These are phyloP conservation scores for Clohesyomyces aquaticus DNA, from an alignment of 495 filamentous ascomycete species.

Conservation along the genomic window DNA sequence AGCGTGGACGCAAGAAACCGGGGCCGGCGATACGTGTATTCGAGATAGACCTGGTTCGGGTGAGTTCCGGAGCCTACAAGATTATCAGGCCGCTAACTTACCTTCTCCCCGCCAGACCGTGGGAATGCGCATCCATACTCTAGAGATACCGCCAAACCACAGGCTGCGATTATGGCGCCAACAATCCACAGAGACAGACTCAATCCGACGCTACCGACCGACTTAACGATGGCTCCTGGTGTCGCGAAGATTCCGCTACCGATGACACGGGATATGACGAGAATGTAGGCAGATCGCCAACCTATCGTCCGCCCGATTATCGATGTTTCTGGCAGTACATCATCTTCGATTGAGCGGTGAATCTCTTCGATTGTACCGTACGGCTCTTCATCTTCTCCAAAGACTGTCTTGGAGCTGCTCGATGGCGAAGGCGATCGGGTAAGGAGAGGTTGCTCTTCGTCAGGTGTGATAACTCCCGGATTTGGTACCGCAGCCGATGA, in stretches of 20 bases:
- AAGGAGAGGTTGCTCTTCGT: slow-evolving; percentile 28
- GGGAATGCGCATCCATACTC: slow-evolving; percentile 77
- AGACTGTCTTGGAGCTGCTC: slow-evolving; percentile 18
- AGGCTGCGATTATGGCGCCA: slow-evolving; percentile 63
- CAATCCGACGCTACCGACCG: slow-evolving; percentile 69
- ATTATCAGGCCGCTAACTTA: not conserved
- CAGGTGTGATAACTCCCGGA: not conserved
- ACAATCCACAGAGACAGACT: slow-evolving; percentile 66
- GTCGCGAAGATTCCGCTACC: slow-evolving; percentile 78
- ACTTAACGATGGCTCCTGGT: slow-evolving; percentile 68
- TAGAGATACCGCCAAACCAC: slow-evolving; percentile 63
- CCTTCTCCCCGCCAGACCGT: slow-evolving; percentile 68
- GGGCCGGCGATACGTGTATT: slow-evolving; percentile 71
- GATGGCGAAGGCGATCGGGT: slow-evolving; percentile 2
- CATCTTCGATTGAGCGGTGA: slow-evolving; percentile 53
- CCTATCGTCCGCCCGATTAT: slow-evolving; percentile 64
- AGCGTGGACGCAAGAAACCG: slow-evolving; percentile 70
- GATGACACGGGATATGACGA: slow-evolving; percentile 76
- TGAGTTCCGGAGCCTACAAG: not conserved
- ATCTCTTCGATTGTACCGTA: slow-evolving; percentile 19
- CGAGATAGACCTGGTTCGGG: slow-evolving; percentile 62
- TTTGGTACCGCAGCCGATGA: not conserved
- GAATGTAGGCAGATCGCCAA: slow-evolving; percentile 72
- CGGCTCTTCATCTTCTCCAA: slow-evolving; percentile 23
- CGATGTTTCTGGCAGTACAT: slow-evolving; percentile 67